Conservation (phyloP, 1,139 yeast species). For the Hanseniaspora sp. region DNA sequence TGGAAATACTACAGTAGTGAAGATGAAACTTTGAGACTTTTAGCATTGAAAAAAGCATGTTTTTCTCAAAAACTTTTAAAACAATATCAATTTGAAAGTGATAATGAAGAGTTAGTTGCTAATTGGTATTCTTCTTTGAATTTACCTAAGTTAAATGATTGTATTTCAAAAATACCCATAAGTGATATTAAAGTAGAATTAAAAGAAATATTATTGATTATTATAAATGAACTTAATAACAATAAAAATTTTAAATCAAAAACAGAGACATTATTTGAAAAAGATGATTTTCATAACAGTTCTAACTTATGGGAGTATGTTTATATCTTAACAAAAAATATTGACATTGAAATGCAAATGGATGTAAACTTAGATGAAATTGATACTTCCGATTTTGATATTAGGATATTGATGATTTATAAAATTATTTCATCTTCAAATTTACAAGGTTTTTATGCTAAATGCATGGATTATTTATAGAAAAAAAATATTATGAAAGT, state of each 20-base stretch:
- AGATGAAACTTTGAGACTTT: slow-evolving; percentile 13
- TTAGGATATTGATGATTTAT: slow-evolving; percentile 4
- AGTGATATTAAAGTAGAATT: not conserved
- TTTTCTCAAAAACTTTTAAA: not conserved
- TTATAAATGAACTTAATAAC: not conserved
- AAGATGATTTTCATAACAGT: slow-evolving; percentile 12
- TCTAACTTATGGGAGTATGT: slow-evolving; percentile 14
- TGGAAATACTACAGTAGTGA: slow-evolving; percentile 2
- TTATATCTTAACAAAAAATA: not conserved
- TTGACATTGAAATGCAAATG: not conserved
- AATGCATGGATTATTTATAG: not conserved
- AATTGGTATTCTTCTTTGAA: not conserved
- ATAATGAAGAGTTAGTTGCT: not conserved
- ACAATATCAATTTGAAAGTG: slow-evolving; percentile 14
- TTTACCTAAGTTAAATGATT: not conserved
- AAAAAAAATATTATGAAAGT: not conserved
- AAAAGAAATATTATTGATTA: not conserved
- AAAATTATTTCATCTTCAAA: not conserved
- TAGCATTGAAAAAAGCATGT: slow-evolving; percentile 6
- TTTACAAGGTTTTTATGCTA: not conserved
- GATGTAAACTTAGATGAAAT: not conserved
- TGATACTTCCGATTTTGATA: not conserved
- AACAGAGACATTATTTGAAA: not conserved
- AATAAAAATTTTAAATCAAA: not conserved
- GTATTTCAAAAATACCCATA: not conserved